Evolutionary conservation across 176 grass and related monocot species (phyloP), one percentile per base, ranked within the genome.

Genomic region (Ensete glaucum): DNA sequence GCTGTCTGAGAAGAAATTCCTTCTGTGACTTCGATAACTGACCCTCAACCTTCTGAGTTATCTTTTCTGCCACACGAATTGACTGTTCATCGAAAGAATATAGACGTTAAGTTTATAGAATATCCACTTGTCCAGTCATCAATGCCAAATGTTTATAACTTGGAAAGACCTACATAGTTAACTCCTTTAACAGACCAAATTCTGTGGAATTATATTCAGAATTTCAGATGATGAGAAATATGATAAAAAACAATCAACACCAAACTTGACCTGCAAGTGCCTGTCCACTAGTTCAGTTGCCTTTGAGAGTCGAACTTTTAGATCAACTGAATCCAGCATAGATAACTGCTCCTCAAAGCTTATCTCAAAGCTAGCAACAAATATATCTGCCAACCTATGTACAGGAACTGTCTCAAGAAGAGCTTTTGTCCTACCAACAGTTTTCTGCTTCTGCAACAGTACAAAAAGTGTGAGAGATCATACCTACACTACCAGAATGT

Each of bases 301-400:
- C 76, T 94, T 99, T 73, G 86, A 91, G 50, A 99, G 86, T 71
- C 95, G 85, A 57, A 91, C 90, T 99, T 94, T 99, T 73, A 94
- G 77, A 78, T 99, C 88, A 81, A 99, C 86, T 64, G 95, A 99
- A 84, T 99, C 95, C 14, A 99, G 74, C 95, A 99, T 99, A 17
- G 90, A 87, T 67, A 99, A 85, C 82, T 99, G 95, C 73, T 99
- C 95, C 81, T 99, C 95, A 64, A 99, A 99, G 78, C 90, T 91
- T 74, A 99, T 99, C 84, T 99, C 95, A 74, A 99, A 99, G 83
- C 90, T 99, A 75, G 95, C 95, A 74, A 99, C 95, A 86, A 99
- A 99, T 84, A 99, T 93, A 80, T 99, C 95, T 67, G 95, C 95
- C 76, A 99, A 82, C 66, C 95, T 88, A 83, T 99, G 87, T 52